Evolutionary conservation across 2,329 filamentous ascomycete species (phyloP), one percentile per base, ranked within the genome.

Genomic region (Coniella lustricola): DNA sequence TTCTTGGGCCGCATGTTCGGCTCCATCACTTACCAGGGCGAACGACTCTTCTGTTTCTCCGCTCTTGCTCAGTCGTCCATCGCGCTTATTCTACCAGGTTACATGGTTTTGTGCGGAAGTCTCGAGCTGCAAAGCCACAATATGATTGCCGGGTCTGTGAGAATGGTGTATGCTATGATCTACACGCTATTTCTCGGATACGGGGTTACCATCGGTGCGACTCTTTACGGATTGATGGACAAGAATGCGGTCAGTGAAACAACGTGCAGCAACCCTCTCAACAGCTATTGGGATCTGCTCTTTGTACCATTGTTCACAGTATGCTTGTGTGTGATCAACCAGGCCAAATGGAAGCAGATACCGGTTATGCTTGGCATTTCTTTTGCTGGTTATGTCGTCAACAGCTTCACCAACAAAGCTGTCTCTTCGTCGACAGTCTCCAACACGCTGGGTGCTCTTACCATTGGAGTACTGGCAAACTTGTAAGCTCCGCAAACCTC

Each of bases 341-440:
- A 91, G 56, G 85, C 85, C 51, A 88, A 89, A 65, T 87, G 79
- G 78, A 84, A 79, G 57, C 87, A 91, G 61, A 77, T 82, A 29
- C 86, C 87, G 0, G 74, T 86, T 44, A 91, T 91, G 86, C 67
- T 86, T 3, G 38, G 79, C 50, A 90, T 94, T 57, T 80, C 87
- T 0, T 68, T 89, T 29, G 77, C 80, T 0, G 88, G 87, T 8
- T 93, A 86, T 60, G 71, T 82, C 7, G 84, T 88, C 57, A 91
- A 85, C 65, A 87, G 79, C 66, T 90, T 87, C 65, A 81, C 78
- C 13, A 78, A 79, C 29, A 70, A 75, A 25, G 87, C 91, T 61
- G 68, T 74, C 20, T 77, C 75, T 43, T 90, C 87, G 57, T 78
- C 80, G 0, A 86, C 90, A 55, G 79, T 94, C 29, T 82, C 83